Evolutionary conservation across 202 grass and related monocot species (phyloP).

Genomic region (Schoenoplectus triqueter): DNA sequence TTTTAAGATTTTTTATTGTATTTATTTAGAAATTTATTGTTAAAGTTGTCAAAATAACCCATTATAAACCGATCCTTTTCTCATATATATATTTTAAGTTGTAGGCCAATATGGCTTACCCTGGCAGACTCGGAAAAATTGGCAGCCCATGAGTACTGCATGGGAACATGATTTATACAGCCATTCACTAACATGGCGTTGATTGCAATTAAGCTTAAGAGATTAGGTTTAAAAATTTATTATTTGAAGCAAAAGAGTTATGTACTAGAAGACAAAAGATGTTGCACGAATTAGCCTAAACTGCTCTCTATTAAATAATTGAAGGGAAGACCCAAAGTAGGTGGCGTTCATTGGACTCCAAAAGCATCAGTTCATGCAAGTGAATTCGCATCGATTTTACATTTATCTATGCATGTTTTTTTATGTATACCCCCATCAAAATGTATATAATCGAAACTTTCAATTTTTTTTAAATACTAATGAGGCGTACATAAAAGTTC

Average conservation of each 20-base stretch:
- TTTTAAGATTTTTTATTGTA: too few relatives aligned
- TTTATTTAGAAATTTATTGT: too few relatives aligned
- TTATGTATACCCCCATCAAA: not conserved
- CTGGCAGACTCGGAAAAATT: not conserved
- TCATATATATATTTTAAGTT: not conserved
- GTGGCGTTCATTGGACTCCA: not conserved
- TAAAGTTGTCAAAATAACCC: too few relatives aligned
- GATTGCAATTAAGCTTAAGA: constrained; percentile 20
- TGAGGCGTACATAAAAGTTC: too few relatives aligned
- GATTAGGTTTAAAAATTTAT: constrained; percentile 31
- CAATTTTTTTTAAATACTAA: too few relatives aligned
- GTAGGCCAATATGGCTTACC: not conserved
- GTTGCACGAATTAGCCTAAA: constrained; percentile 35
- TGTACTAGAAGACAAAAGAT: constrained; percentile 38
- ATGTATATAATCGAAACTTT: too few relatives aligned
- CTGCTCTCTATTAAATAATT: constrained; percentile 10
- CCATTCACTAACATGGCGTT: constrained; percentile 22
- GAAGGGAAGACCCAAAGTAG: constrained; percentile 25
- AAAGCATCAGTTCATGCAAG: constrained; percentile 1
- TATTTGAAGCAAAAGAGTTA: constrained; percentile 24
- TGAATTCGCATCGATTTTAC: not conserved
- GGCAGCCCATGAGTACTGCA: constrained; percentile 28
- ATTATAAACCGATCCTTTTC: too few relatives aligned
- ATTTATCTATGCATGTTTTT: not conserved
- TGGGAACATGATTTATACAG: not conserved